Evolutionary conservation across 495 filamentous ascomycete genomes (phyloP), one percentile per base, ranked within the genome.

Genomic region (Neurospora africana): DNA sequence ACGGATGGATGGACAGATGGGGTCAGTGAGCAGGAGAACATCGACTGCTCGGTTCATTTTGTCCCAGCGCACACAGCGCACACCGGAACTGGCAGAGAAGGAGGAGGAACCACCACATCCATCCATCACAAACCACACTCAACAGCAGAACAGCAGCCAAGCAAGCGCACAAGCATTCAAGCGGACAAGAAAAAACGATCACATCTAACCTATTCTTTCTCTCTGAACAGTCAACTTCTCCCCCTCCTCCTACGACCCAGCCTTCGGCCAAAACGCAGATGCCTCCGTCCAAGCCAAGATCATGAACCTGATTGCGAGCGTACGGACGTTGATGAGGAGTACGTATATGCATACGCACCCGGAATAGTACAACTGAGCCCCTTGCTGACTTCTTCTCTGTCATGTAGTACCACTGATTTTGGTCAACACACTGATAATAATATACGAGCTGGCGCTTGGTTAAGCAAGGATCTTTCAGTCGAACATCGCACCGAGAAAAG

Each of bases 271-370:
- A 71, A 81, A 84, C 72, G 86, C 86, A 71, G 93, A 94, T 76
- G 78, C 88, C 77, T 95, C 94, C 82, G 88, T 95, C 73, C 96
- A 97, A 84, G 91, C 88, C 40, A 94, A 93, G 79, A 86, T 93
- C 35, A 87, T 98, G 75, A 94, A 96, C 80, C 81, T 98, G 81
- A 94, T 98, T 75, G 90, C 92, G 27, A 93, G 92, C 78, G 93
- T 97, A 74, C 84, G 95, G 82, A 97, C 93, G 70, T 82, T 98
- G 68, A 97, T 97, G 93, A 89, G 95, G 84, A 93, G 95, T 98
- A 87, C 70, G 93, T 89, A 35, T 33, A 19, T 30, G 37, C 23
- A n/a, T 38, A 38, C 23, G 23, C 30, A 17, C 35, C 9, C 38
- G 23, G 13, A 9, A 11, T 19, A n/a, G 4, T n/a, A n/a, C 2